A percentile compares a stretch with the other conserved stretches of the same genome.
Conservation (phyloP, 768 basidiomycete species). For the Phaeotremella fagi region DNA sequence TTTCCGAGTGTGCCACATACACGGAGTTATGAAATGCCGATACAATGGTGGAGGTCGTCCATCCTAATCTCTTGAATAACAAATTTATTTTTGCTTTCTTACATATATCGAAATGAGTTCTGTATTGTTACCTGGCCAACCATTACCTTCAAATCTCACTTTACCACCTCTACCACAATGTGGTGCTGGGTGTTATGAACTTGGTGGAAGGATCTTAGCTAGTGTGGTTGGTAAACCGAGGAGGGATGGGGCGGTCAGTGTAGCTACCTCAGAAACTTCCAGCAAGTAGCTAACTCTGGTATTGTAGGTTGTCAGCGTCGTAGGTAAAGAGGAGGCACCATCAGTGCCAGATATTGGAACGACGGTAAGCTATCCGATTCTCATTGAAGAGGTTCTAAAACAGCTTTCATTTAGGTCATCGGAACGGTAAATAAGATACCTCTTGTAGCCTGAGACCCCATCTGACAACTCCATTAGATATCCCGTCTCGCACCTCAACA, state of each 20-base stretch:
- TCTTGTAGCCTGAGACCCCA: background rate
- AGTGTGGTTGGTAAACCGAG: conserved; percentile 39
- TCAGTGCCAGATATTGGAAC: conserved; percentile 42
- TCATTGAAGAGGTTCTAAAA: background rate
- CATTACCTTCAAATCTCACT: conserved; percentile 33
- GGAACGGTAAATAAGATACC: conserved; percentile 30
- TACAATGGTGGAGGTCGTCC: background rate
- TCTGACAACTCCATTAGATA: conserved; percentile 15
- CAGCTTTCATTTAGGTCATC: conserved; percentile 23
- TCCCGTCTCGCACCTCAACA: conserved; percentile 47
- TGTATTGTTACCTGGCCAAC: conserved; percentile 44
- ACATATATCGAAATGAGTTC: background rate
- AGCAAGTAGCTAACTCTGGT: background rate
- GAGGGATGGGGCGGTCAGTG: conserved; percentile 37
- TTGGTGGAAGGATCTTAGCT: conserved; percentile 36
- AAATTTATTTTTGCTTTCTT: background rate
- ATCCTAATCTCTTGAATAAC: background rate
- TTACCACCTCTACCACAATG: conserved; percentile 36
- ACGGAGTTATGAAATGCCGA: too few relatives aligned
- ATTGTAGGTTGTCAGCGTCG: conserved; percentile 33
- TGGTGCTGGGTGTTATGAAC: conserved; percentile 42
- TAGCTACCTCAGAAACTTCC: background rate
- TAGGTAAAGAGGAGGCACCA: conserved; percentile 37
- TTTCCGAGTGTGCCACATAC: too few relatives aligned
- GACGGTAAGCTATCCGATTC: conserved; percentile 22